Conservation (phyloP, 2,329 filamentous ascomycete genomes). For the Hypoxylon sp. region DNA sequence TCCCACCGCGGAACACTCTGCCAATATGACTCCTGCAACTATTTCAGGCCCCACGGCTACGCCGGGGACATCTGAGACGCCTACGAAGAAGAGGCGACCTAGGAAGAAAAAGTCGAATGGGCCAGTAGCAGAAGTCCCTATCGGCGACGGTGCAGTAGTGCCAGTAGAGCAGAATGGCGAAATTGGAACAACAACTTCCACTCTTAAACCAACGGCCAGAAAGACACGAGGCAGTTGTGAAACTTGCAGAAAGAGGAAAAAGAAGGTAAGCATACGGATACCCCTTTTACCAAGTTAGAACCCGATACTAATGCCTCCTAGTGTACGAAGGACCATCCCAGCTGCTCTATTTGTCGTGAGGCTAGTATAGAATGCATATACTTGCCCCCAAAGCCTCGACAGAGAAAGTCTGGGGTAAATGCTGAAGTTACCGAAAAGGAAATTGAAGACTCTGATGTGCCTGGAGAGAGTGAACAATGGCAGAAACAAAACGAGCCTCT, state of each 20-base stretch:
- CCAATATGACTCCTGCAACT: slow-evolving; percentile 34
- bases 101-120: slow-evolving; percentile 49
- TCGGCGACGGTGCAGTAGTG: slow-evolving; percentile 50
- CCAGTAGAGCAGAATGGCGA: slow-evolving; percentile 48
- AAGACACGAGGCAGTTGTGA: slow-evolving; percentile 56
- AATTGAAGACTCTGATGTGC: slow-evolving; percentile 43
- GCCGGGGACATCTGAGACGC: slow-evolving; percentile 45
- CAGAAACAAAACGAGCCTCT: slow-evolving; percentile 20
- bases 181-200: slow-evolving; percentile 50
- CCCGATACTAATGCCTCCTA: slow-evolving; percentile 29
- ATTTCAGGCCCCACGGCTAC: slow-evolving; percentile 22
- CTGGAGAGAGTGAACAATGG: slow-evolving; percentile 38
- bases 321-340: slow-evolving; percentile 57
- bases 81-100: slow-evolving; percentile 50
- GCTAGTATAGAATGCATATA: slow-evolving; percentile 51
- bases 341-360: slow-evolving; percentile 52
- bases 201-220: slow-evolving; percentile 45
- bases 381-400: slow-evolving; percentile 50
- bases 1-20: slow-evolving; percentile 41
- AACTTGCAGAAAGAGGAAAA: slow-evolving; percentile 53
- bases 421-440: slow-evolving; percentile 43
- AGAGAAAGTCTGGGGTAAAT: slow-evolving; percentile 49
- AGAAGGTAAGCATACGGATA: slow-evolving; percentile 46
- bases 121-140: slow-evolving; percentile 38
- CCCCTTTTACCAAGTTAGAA: not conserved